Base-by-base conservation (phyloP, 148 eudicot species). In the Dysphania ambrosioides region DNA sequence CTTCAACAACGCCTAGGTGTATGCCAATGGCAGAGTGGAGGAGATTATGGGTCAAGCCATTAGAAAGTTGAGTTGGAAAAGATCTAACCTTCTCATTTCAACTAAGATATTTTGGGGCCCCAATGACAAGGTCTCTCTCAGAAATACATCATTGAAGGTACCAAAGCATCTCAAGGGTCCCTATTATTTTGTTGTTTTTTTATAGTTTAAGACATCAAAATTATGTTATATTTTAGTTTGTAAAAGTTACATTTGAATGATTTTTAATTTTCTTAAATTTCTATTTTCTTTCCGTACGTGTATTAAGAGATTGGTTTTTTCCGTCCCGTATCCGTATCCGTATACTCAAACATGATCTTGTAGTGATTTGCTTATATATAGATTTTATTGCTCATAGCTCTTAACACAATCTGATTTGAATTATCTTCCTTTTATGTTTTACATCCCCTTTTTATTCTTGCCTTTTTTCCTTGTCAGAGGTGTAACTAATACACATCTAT, bases 51-150 rank as follows among this genome's bases (percentile, higher is more conserved):
- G 98, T 1, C 97, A 95, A 56, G 93, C 98, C 15, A 92, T 95
- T 8, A 75, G 90, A 0, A 93, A 95, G 75, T 87, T 95, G 0
- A 97, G 97, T 0, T 95, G 98, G 98, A 92, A 92, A 80, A 67
- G 98, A 5, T 92, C 97, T 2, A 96, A 95, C 79, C 49, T 95
- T 1, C 97, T 95, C 0, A 73, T 95, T 10, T 92, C 96, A 27
- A 92, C 98, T 56, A 95, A 95, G 93, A 88, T 95, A 81, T 95
- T 95, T 76, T 95, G 98, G 98, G 98, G 98, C 9, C 98, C 97
- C 0, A 95, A 95, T 70, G 97, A 95, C 73, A 92, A 90, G 78
- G 98, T 0, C 75, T 95, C 11, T 90, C 96, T 0, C 60, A 97
- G 36, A 92, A 95, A 76, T 96, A 94, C 66, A 90, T 94, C 0